phyloP scores from a whole-genome alignment of 495 filamentous ascomycete species.

The Penicillium silybi region DNA sequence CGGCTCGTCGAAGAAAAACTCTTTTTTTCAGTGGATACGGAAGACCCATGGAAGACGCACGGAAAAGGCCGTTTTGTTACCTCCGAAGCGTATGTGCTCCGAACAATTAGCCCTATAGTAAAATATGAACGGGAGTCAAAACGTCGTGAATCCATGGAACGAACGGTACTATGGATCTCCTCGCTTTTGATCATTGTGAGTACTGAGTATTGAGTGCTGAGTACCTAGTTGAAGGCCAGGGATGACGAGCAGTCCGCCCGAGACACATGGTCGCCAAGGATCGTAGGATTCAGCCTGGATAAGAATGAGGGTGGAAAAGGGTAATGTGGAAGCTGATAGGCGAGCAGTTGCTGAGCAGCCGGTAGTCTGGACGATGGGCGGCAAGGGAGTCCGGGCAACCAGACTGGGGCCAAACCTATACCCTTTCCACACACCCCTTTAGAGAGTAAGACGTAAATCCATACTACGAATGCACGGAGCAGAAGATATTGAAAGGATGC shows the following conservation, averaged over 20 bases:
- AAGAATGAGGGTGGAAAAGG: slow-evolving; percentile 15
- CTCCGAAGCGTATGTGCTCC: not conserved
- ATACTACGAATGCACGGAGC: slow-evolving; percentile 5
- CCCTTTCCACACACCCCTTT: not conserved
- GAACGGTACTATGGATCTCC: not conserved
- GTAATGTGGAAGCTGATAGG: slow-evolving; percentile 31
- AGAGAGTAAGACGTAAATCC: slow-evolving; percentile 3
- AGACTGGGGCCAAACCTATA: slow-evolving; percentile 15
- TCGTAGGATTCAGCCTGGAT: slow-evolving; percentile 13
- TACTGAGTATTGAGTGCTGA: not conserved
- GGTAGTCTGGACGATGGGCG: slow-evolving; percentile 33
- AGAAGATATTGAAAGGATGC: slow-evolving; percentile 1
- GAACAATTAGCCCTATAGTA: not conserved
- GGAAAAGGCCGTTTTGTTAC: slow-evolving; percentile 2
- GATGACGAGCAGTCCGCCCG: slow-evolving; percentile 7
- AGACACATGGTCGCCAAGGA: slow-evolving; percentile 28
- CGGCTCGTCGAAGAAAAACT: slow-evolving; percentile 15
- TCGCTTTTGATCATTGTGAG: not conserved
- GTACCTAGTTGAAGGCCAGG: not conserved
- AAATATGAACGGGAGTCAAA: not conserved
- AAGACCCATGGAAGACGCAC: slow-evolving; percentile 25
- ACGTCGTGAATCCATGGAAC: not conserved
- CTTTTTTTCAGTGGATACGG: slow-evolving; percentile 14
- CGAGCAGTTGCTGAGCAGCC: slow-evolving; percentile 33
- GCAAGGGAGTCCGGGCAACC: slow-evolving; percentile 48